Evolutionary conservation across 108 stramenopile species (phyloP).

Genomic region (Stephanodiscus triporus): DNA sequence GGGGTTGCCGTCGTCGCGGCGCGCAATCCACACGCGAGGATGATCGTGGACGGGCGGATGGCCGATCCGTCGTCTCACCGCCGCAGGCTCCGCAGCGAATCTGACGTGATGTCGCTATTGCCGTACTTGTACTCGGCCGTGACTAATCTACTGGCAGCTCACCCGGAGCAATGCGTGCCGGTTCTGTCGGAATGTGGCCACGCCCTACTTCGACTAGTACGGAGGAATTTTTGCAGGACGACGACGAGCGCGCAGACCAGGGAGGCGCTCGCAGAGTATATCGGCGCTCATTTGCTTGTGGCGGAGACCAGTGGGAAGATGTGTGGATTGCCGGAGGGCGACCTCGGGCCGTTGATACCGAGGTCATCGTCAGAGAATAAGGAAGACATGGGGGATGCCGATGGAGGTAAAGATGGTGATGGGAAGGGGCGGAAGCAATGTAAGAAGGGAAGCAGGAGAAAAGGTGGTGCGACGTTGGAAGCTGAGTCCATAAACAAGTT

Average conservation of each 20-base stretch:
- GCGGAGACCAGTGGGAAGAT: conserved; percentile 50
- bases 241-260: conserved; percentile 21
- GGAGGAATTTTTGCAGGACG: conserved; percentile 44
- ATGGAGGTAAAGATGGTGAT: conserved; percentile 6
- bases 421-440: not conserved
- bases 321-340: conserved; percentile 38
- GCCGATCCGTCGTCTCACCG: not conserved
- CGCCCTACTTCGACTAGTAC: conserved; percentile 56
- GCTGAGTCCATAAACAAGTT: conserved; percentile 18
- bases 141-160: conserved; percentile 41
- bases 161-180: conserved; percentile 51
- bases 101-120: conserved; percentile 31
- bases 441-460: conserved; percentile 2
- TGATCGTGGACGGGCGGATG: conserved; percentile 11
- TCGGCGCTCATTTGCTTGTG: conserved; percentile 67
- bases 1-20: conserved; percentile 30
- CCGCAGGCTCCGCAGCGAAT: conserved; percentile 20
- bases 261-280: conserved; percentile 63
- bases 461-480: conserved; percentile 31
- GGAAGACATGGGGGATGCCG: conserved; percentile 1
- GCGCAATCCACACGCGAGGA: conserved; percentile 3
- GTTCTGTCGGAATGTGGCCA: conserved; percentile 40
- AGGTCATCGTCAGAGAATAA: not conserved
- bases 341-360: conserved; percentile 37
- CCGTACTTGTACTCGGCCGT: conserved; percentile 52